These are phyloP conservation scores for Ceratorhiza oryzae-sativae DNA, from an alignment of 1,284 basidiomycete species.

Conservation along the genomic window DNA sequence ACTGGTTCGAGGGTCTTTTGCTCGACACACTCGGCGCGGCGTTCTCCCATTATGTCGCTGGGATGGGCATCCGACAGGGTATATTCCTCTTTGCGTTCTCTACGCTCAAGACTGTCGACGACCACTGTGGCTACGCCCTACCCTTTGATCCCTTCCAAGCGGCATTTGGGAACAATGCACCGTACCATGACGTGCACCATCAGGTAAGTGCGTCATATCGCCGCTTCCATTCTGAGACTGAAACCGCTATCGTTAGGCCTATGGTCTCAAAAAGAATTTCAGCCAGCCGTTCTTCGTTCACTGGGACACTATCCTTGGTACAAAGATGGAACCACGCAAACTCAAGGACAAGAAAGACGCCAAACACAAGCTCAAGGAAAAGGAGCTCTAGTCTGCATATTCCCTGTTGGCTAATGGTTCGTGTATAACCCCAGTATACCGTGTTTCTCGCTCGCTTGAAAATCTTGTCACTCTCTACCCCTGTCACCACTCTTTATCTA, in stretches of 20 bases:
- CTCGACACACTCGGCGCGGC: slow-evolving; percentile 87
- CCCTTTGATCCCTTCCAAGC: slow-evolving; percentile 91
- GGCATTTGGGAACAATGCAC: slow-evolving; percentile 90
- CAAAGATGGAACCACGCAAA: slow-evolving; percentile 62
- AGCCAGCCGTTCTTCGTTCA: slow-evolving; percentile 93
- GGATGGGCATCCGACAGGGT: slow-evolving; percentile 85
- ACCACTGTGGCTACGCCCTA: slow-evolving; percentile 92
- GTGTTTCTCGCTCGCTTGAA: slow-evolving; percentile 1
- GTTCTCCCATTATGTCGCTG: slow-evolving; percentile 73
- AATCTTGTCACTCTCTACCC: slow-evolving; percentile 9
- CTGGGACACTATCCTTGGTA: slow-evolving; percentile 83
- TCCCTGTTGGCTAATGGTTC: neutral
- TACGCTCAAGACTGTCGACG: slow-evolving; percentile 94
- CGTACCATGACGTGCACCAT: slow-evolving; percentile 99
- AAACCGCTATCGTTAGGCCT: slow-evolving; percentile 57
- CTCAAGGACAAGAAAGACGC: slow-evolving; percentile 21
- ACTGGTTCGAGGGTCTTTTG: slow-evolving; percentile 92
- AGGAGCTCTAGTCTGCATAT: slow-evolving; percentile 15
- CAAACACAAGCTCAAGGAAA: slow-evolving; percentile 13
- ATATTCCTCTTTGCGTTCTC: slow-evolving; percentile 84
- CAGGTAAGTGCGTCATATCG: slow-evolving; percentile 61
- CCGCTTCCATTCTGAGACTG: slow-evolving; percentile 21
- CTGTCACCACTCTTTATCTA: slow-evolving; percentile 26
- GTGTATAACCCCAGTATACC: neutral
- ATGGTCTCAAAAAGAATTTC: slow-evolving; percentile 97